phyloP scores from a whole-genome alignment of 345 rosid genomes.

The Brassica carinata region DNA sequence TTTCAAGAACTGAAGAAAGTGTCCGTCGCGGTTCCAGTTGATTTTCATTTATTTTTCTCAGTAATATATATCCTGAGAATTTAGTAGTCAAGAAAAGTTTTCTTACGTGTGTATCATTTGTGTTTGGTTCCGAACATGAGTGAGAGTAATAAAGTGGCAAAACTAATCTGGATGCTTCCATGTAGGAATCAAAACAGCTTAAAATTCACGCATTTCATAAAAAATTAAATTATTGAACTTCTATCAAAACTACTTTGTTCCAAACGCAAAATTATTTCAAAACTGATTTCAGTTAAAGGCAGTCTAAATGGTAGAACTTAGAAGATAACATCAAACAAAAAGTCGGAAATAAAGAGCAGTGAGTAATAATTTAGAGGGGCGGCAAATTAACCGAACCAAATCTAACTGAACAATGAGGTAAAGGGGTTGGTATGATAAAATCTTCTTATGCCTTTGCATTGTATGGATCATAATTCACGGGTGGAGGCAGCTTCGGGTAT shows the following conservation, averaged over 20 bases:
- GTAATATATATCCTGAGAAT: constrained; percentile 9
- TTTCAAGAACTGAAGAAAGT: constrained; percentile 74
- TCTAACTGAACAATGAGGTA: background rate
- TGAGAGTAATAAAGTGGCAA: constrained; percentile 7
- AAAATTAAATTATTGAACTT: background rate
- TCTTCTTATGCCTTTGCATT: background rate
- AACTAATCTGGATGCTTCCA: background rate
- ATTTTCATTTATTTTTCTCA: constrained; percentile 8
- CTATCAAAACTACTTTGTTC: background rate
- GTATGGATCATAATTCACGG: constrained; percentile 45
- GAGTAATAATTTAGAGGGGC: background rate
- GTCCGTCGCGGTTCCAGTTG: constrained; percentile 46
- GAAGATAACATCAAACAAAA: background rate
- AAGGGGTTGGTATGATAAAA: background rate
- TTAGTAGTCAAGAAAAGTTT: background rate
- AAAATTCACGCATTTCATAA: background rate
- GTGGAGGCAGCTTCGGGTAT: constrained; percentile 61
- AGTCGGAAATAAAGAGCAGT: background rate
- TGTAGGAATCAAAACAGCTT: background rate
- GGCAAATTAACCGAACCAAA: background rate
- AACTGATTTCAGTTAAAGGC: background rate
- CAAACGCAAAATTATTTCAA: background rate
- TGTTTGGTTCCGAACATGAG: constrained; percentile 6
- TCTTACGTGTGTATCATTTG: background rate
- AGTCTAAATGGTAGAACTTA: background rate